Evolutionary conservation across 345 rosid genomes (phyloP), one percentile per base, ranked within the genome.

Genomic region (Heritiera littoralis): DNA sequence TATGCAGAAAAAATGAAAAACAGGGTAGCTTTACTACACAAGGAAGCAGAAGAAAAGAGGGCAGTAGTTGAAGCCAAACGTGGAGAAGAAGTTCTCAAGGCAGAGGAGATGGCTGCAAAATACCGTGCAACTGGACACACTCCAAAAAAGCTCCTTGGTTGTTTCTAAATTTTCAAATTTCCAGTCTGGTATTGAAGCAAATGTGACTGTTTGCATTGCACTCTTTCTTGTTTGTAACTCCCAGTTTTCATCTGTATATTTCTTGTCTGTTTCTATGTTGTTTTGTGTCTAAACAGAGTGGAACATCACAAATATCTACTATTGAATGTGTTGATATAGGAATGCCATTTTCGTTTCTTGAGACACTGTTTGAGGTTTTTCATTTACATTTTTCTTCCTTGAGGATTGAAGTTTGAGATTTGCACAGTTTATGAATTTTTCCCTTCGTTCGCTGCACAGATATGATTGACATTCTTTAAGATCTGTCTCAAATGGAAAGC

Each of bases 41-140:
- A 87, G 81, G 64, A 84, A 77, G 97, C 98, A 56, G 97, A 93
- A 84, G 99, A 97, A 75, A 93, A 90, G 84, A 90, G 87, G 83
- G 98, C 98, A 49, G 81, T 85, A 80, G 90, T 93, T 61, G 98
- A 93, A 79, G 97, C 99, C 69, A 81, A 75, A 71, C 91, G 84
- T 4, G 91, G 94, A 45, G 94, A 97, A 88, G 94, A 94, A 74
- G 3, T 92, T 56, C 94, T 97, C 14, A 92, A 91, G 80, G 93
- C 97, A 13, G 96, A 92, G 86, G 99, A 97, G 84, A 76, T 76
- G 84, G 95, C 96, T 72, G 99, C 98, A 7, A 97, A 93, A 82
- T 83, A 86, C 80, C 90, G 92, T 15, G 98, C 99, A 35, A 94
- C 92, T 13, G 93, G 94, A 12, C 77, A 84, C 9, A 78, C 87